Evolutionary conservation across 1,284 basidiomycete genomes (phyloP), one percentile per base, ranked within the genome.

Genomic region (Meripilus lineatus): DNA sequence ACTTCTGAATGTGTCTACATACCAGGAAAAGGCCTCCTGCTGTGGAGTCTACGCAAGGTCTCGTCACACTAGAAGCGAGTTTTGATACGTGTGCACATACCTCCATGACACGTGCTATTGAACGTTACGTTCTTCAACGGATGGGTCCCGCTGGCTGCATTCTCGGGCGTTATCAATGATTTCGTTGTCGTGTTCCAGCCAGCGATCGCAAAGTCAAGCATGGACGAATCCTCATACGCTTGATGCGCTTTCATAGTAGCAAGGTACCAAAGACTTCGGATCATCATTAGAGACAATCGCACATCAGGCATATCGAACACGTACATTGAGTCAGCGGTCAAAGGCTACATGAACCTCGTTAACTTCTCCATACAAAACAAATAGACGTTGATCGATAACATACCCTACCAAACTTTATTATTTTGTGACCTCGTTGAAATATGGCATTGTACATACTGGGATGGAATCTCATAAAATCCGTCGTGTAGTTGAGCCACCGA

Each of bases 21-120:
- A 47, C 45, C n/a, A 26, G 33, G 22, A 47, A 44, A 10, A 44
- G 36, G 10, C 32, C 45, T 7, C 45, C 45, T 6, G 32, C 45
- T 7, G 28, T 42, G 11, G 45, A 37, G 13, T 8, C 46, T 47
- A 18, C 6, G 15, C 3, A 41, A 28, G 13, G 21, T 15, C 13
- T 38, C 15, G 23, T 24, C 20, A 40, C 5, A 2, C 21, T 28
- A 15, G 7, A 35, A 20, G n/a, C 21, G 13, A 17, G 24, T 15
- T 10, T 33, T 34, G 34, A 10, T 2, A 34, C n/a, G 23, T 18
- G 6, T 4, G 8, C 18, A 45, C 17, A 13, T 38, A 40, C 36
- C 20, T 13, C 36, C 36, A 18, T 24, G 11, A 20, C 36, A 38
- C 25, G 21, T 18, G 11, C 7, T 11, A 13, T 10, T 18, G 8